These are phyloP conservation scores for Fusarium drepaniforme DNA, from an alignment of 2,329 filamentous ascomycete genomes.

Conservation along the genomic window DNA sequence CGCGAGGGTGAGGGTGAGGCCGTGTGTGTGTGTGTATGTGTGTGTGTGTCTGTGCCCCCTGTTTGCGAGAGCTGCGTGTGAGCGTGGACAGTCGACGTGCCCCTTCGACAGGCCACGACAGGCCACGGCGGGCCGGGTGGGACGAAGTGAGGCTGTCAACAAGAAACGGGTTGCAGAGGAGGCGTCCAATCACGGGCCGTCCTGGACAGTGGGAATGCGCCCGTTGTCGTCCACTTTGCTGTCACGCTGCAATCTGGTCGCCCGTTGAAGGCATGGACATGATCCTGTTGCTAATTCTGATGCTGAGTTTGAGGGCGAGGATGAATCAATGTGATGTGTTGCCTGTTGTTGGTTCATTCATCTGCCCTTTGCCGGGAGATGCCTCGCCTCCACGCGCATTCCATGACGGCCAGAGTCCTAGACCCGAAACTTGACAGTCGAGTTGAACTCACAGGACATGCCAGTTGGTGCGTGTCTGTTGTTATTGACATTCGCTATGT, in stretches of 20 bases:
- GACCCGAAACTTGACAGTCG: slow-evolving; percentile 11
- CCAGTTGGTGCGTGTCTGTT: neutral
- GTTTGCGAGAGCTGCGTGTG: slow-evolving; percentile 20
- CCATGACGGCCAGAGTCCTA: neutral
- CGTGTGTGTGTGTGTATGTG: slow-evolving; percentile 8
- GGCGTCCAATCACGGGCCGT: slow-evolving; percentile 39
- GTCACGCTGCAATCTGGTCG: slow-evolving; percentile 37
- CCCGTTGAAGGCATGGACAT: slow-evolving; percentile 38
- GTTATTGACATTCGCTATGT: neutral
- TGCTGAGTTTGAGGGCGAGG: slow-evolving; percentile 1
- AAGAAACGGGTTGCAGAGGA: slow-evolving; percentile 34
- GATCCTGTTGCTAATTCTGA: neutral
- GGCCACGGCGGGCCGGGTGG: slow-evolving; percentile 21
- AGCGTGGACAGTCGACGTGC: slow-evolving; percentile 29
- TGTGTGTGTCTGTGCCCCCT: slow-evolving; percentile 27
- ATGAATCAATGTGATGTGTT: neutral
- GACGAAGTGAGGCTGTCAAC: slow-evolving; percentile 44
- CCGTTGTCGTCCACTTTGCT: slow-evolving; percentile 32
- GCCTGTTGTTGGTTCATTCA: slow-evolving; percentile 6
- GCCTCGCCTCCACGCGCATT: slow-evolving; percentile 20
- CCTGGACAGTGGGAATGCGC: slow-evolving; percentile 30
- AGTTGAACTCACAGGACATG: neutral
- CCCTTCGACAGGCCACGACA: slow-evolving; percentile 37
- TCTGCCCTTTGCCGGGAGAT: slow-evolving; percentile 16
- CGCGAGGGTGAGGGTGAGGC: slow-evolving; percentile 13